phyloP scores from a whole-genome alignment of 129 eudicot species.

The Chrysanthemum lavandulifolium region DNA sequence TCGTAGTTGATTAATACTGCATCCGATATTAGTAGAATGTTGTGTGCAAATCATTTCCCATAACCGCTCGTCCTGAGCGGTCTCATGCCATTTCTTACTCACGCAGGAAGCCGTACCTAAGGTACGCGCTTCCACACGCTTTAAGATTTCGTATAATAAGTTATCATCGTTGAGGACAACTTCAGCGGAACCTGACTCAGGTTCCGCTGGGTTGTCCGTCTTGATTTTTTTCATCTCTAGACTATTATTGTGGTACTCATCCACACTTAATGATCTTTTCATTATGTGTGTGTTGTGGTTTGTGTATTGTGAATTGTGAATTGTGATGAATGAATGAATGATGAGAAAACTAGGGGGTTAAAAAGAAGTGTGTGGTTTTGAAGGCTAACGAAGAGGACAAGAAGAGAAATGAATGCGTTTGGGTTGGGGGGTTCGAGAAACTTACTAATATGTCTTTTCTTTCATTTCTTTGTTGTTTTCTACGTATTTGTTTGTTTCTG shows the following conservation, averaged over 20 bases:
- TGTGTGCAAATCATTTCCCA: constrained; percentile 93
- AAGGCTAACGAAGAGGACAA: constrained; percentile 55
- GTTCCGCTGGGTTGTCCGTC: neutral
- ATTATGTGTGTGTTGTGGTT: neutral
- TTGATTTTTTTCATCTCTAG: constrained; percentile 24
- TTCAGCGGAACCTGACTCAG: constrained; percentile 12
- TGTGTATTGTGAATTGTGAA: constrained; percentile 10
- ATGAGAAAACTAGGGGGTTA: constrained; percentile 16
- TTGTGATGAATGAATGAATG: constrained; percentile 1
- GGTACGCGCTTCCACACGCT: constrained; percentile 74
- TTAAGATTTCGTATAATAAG: constrained; percentile 62
- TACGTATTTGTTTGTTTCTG: constrained; percentile 21
- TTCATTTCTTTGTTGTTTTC: constrained; percentile 32
- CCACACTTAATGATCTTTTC: constrained; percentile 16
- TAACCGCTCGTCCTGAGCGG: constrained; percentile 74
- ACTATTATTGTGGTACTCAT: neutral
- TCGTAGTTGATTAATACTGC: constrained; percentile 63
- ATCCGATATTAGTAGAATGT: constrained; percentile 45
- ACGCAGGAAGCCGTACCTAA: constrained; percentile 71
- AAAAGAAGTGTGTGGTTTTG: constrained; percentile 39
- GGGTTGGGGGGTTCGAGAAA: constrained; percentile 35
- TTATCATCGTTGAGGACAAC: constrained; percentile 67
- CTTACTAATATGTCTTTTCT: constrained; percentile 48
- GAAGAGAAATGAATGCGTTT: constrained; percentile 56
- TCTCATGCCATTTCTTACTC: constrained; percentile 59